Conservation (phyloP, 352 stramenopile species). For the Halophytophthora polymorphica region DNA sequence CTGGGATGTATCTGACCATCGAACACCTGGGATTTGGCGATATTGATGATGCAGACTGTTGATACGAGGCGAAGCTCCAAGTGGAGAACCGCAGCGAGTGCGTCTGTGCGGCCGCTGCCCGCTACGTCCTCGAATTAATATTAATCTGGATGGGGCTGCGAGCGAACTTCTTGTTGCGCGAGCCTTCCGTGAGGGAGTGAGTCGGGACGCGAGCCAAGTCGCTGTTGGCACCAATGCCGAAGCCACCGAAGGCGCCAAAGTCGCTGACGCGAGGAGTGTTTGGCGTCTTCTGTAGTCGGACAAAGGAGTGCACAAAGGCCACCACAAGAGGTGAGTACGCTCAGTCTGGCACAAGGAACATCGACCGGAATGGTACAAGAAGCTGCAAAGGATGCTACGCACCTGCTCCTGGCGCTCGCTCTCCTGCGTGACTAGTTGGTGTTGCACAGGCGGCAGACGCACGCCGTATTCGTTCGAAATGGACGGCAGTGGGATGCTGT, state of each 20-base stretch:
- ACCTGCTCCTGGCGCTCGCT: constrained; percentile 59
- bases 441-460: constrained; percentile 60
- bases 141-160: constrained; percentile 66
- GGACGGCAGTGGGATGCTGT: constrained; percentile 64
- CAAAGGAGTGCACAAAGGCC: background rate
- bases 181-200: constrained; percentile 47
- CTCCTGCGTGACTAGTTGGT: constrained; percentile 73
- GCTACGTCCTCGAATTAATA: constrained; percentile 24
- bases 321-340: background rate
- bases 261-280: constrained; percentile 24
- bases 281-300: constrained; percentile 23
- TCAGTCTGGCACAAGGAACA: background rate
- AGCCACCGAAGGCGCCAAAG: constrained; percentile 15
- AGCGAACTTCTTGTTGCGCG: constrained; percentile 76
- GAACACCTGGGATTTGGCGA: no score
- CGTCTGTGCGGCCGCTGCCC: background rate
- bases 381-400: constrained; percentile 8
- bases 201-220: constrained; percentile 34
- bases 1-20: no score
- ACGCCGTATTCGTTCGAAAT: constrained; percentile 86
- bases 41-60: no score
- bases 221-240: constrained; percentile 12
- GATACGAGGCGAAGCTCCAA: background rate
- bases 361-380: background rate
- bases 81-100: background rate